Evolutionary conservation across 352 stramenopile species (phyloP), one percentile per base, ranked within the genome.

Genomic region (Elongisporangium anandrum): DNA sequence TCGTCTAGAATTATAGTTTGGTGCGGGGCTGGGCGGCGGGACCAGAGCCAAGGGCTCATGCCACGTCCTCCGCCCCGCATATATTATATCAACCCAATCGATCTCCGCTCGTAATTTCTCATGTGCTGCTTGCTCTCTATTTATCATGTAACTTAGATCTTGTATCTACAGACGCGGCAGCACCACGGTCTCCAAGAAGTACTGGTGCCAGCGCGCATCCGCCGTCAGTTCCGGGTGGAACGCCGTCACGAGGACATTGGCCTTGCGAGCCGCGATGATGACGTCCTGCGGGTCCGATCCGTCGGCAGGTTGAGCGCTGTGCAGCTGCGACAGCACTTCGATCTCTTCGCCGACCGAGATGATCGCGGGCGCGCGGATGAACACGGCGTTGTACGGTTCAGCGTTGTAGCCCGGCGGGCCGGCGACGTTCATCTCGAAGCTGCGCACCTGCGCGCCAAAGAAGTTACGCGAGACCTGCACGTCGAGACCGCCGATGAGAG

Each of bases 391-490:
- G 80, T 97, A 98, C 4, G 90, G 81, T 62, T 75, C 61, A 1
- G 56, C 55, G 56, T 83, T 76, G 61, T 76, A 84, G 6, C 75
- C 79, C 2, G 78, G 81, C 21, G 81, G 80, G 6, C 77, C 85
- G 8, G 70, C 70, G 41, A 90, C 75, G 3, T 67, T 54, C 66
- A 93, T 82, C 45, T 96, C 79, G 58, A 88, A 87, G 62, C 74
- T 84, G 58, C 76, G 83, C 60, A 98, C 85, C 61, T 99, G 96
- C 53, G 92, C 92, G 57, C 96, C 96, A 63, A 99, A 99, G 70
- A 98, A 99, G 77, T 99, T 99, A 57, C 96, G 82, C 68, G 93
- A 98, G n/a, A 98, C 94, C 51, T 97, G 72, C 56, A 97, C 90
- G 72, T 98, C 91, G 59, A 98, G 78, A n/a, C 96, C 96, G 23